Evolutionary conservation across 2,329 filamentous ascomycete genomes (phyloP), one percentile per base, ranked within the genome.

Genomic region (Cadophora sp.): DNA sequence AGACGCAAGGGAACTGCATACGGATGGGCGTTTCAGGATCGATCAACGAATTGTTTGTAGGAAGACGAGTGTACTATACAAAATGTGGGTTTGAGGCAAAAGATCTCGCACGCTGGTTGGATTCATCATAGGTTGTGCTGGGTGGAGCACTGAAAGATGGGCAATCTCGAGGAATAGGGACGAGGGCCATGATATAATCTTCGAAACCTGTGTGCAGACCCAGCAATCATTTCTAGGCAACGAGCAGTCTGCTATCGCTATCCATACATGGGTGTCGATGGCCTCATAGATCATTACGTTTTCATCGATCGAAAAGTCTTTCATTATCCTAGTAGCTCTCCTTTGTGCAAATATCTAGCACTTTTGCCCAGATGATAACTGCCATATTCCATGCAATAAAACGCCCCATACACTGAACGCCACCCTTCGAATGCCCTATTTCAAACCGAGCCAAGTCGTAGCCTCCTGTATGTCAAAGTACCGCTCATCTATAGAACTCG

Each of bases 401-500:
- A 59, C 56, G 56, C 62, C 22, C 14, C 37, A 29, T 61, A 29
- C 56, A 56, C 27, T 29, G 27, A 69, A 73, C 73, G 68, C 73
- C 73, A 66, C 62, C 43, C 46, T 46, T 65, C 29, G 37, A 19
- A 62, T 59, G 27, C 64, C 24, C 22, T 51, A 48, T 31, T n/a
- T 51, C 55, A 27, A 55, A 6, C 34, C 26, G 22, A 56, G 31
- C 24, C 58, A 22, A 60, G 24, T 43, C 48, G 16, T 22, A 16
- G 40, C 40, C 50, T 22, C 59, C 46, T 58, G 16, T 22, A 62
- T 61, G 43, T 63, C n/a, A 29, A 46, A 56, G 51, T 43, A 40
- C 26, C 16, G 6, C 59, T 79, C 74, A 97, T 76, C 94, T 87
- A 80, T 99, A 99, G 79, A 98, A 99, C 82, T 99, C 96, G 77